Base-by-base conservation (phyloP, 169 alveolate species). In the Plasmodium relictum region DNA sequence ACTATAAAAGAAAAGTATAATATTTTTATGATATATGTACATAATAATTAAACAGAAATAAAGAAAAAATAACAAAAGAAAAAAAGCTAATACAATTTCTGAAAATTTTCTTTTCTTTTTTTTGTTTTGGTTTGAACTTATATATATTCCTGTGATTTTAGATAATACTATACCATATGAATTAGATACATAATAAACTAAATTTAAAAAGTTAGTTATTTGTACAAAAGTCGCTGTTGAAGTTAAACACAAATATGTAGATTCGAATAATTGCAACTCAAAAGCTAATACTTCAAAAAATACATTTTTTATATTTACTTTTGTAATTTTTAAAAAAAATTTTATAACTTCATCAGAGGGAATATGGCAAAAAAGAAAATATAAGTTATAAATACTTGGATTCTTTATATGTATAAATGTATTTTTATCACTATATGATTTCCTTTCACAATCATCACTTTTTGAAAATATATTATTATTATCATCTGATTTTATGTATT, bases 271-370 rank as follows among this genome's bases (percentile, higher is more conserved):
- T 37, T 61, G 74, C n/a, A 74, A 61, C 39, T 74, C 74, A 26
- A 74, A 74, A 14, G 88, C 58, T 3, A 74, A 14, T 0, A 59
- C 42, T 63, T 74, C 88, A 61, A 74, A 74, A 8, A 74, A 74
- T 16, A 61, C 44, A 74, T 74, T 74, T 45, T 62, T 61, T 7
- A 74, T 62, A 41, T 74, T 74, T n/a, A 61, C 41, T 12, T 66
- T 48, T 26, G 88, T 45, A 2, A 50, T 74, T 3, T 44, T 61
- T 14, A 41, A 20, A 16, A 74, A 74, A 6, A n/a, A 59, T 1
- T 61, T 63, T 6, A 42, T 62, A 5, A 10, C 26, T 8, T 61
- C 59, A 18, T 7, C n/a, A 0, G 65, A 52, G 8, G 88, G 88
- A 3, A 59, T 74, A 39, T 74, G 56, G 12, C 58, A 74, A 44